A percentile compares a stretch with the other conserved stretches of the same genome.
Conservation (phyloP, 805 yeast species). For the Metschnikowia chrysomelidarum region DNA sequence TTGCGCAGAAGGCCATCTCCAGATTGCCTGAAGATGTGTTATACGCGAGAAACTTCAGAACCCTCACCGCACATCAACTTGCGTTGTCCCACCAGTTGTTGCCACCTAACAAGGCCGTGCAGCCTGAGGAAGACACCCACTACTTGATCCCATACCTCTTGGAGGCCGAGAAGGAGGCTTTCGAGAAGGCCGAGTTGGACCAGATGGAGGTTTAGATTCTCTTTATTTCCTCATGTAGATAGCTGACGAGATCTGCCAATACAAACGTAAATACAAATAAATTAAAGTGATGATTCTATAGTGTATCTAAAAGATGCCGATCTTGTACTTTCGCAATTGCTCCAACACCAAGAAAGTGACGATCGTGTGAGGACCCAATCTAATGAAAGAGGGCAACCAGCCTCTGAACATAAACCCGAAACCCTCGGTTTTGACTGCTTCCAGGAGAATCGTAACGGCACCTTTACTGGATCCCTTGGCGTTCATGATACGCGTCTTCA, state of each 20-base stretch:
- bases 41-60: slow-evolving; percentile 91
- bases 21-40: slow-evolving; percentile 83
- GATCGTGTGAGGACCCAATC: slow-evolving; percentile 82
- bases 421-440: slow-evolving; percentile 69
- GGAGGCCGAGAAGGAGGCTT: slow-evolving; percentile 91
- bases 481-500: slow-evolving; percentile 86
- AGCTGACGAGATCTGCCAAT: slow-evolving; percentile 2
- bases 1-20: slow-evolving; percentile 79
- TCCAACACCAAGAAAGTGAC: slow-evolving; percentile 67
- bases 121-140: slow-evolving; percentile 76
- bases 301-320: slow-evolving; percentile 44
- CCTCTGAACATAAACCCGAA: slow-evolving; percentile 82
- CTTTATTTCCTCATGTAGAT: too few relatives aligned
- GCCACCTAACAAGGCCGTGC: slow-evolving; percentile 74
- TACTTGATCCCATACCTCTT: slow-evolving; percentile 85
- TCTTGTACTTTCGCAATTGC: slow-evolving; percentile 53
- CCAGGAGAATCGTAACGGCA: slow-evolving; percentile 49
- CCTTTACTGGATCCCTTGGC: slow-evolving; percentile 43
- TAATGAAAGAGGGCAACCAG: slow-evolving; percentile 83
- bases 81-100: slow-evolving; percentile 80
- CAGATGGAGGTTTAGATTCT: slow-evolving; percentile 47
- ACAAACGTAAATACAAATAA: slow-evolving; percentile 1
- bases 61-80: slow-evolving; percentile 87
- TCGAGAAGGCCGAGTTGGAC: slow-evolving; percentile 87
- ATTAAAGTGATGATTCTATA: slow-evolving; percentile 2